phyloP scores from a whole-genome alignment of 148 eudicot genomes.

The Camellia sinensis region DNA sequence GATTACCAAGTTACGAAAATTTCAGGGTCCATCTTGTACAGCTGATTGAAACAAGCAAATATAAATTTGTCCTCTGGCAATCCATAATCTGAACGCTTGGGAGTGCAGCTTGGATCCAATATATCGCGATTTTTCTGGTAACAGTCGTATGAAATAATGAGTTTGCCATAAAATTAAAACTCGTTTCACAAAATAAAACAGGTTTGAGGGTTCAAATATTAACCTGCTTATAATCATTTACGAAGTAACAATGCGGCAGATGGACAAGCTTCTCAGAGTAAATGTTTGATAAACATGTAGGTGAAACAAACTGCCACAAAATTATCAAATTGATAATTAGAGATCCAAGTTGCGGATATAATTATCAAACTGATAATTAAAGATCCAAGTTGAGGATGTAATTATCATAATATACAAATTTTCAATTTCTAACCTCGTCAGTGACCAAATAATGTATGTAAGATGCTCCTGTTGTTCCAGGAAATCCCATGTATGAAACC shows the following conservation, averaged over 20 bases:
- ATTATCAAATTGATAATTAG: background rate
- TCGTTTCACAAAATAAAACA: background rate
- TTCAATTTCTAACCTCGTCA: conserved; percentile 64
- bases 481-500: conserved; percentile 98
- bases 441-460: conserved; percentile 91
- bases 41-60: conserved; percentile 95
- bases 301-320: conserved; percentile 85
- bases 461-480: conserved; percentile 92
- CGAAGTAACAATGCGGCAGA: conserved; percentile 94
- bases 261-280: conserved; percentile 95
- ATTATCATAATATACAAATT: background rate
- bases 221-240: conserved; percentile 97
- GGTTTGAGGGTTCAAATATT: background rate
- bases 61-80: conserved; percentile 91
- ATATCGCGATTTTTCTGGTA: conserved; percentile 89
- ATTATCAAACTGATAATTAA: background rate
- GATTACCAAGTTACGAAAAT: conserved; percentile 80
- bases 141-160: background rate
- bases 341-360: background rate
- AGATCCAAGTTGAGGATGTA: background rate
- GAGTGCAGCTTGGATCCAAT: conserved; percentile 58
- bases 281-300: conserved; percentile 59
- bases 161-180: background rate
- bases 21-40: conserved; percentile 96
- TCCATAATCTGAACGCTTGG: conserved; percentile 89